Evolutionary conservation across 2,329 filamentous ascomycete genomes (phyloP).

Genomic region (Pseudocercospora eumusae): DNA sequence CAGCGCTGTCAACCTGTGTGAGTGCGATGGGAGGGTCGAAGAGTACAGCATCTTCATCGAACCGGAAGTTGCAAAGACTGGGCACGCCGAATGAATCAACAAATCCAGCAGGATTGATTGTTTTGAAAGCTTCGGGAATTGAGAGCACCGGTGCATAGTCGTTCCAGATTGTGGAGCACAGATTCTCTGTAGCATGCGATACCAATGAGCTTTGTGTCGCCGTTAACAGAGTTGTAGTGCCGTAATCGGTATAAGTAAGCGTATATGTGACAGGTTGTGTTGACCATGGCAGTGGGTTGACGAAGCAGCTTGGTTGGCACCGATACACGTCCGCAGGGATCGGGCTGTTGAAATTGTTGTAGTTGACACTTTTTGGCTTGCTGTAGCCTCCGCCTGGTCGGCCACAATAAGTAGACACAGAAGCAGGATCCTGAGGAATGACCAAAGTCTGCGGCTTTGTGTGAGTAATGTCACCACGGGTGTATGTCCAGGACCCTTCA

Average conservation of each 20-base stretch:
- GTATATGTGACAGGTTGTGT: background rate
- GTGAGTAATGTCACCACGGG: conserved; percentile 13
- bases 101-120: conserved; percentile 16
- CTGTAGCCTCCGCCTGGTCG: conserved; percentile 22
- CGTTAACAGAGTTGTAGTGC: background rate
- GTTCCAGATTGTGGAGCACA: conserved; percentile 33
- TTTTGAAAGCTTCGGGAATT: conserved; percentile 27
- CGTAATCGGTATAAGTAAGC: conserved; percentile 4
- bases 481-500: conserved; percentile 25
- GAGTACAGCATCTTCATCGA: conserved; percentile 25
- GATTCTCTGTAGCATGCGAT: conserved; percentile 21
- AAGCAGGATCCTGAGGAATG: conserved; percentile 22
- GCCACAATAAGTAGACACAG: conserved; percentile 27
- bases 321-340: conserved; percentile 29
- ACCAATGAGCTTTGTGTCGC: conserved; percentile 2
- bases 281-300: conserved; percentile 10
- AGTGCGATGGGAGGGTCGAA: conserved; percentile 31
- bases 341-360: conserved; percentile 27
- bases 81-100: background rate
- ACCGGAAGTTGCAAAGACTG: conserved; percentile 14
- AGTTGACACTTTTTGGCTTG: conserved; percentile 23
- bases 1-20: conserved; percentile 9
- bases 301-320: conserved; percentile 31
- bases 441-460: conserved; percentile 19
- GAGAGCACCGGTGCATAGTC: conserved; percentile 28